Evolutionary conservation across 495 filamentous ascomycete species (phyloP).

Genomic region (Chaetomium cochliodes): DNA sequence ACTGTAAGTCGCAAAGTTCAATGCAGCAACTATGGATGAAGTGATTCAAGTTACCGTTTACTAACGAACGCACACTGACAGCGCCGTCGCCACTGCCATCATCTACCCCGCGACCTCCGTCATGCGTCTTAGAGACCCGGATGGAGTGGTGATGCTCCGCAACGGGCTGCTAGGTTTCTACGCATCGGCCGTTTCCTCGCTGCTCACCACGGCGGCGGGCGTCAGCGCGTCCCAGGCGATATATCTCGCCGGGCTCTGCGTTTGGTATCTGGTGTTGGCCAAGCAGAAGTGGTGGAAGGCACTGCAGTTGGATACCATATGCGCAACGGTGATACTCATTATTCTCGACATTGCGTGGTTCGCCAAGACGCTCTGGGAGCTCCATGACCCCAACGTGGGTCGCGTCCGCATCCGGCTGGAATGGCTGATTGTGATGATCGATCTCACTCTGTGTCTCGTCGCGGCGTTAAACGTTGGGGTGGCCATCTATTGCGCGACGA

Average conservation of each 20-base stretch:
- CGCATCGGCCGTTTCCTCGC: neutral
- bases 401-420: neutral
- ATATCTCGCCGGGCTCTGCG: conserved; percentile 1
- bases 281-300: conserved; percentile 15
- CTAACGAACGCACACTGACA: neutral
- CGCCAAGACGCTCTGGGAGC: neutral
- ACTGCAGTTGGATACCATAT: conserved; percentile 2
- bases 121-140: no score
- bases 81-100: neutral
- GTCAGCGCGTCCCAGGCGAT: neutral
- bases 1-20: neutral
- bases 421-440: conserved; percentile 21
- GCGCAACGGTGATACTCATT: neutral
- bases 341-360: conserved; percentile 11
- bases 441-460: conserved; percentile 13
- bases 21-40: no score
- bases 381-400: neutral
- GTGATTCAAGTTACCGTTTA: neutral
- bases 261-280: conserved; percentile 5
- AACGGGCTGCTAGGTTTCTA: neutral
- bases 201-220: neutral
- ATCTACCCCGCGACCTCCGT: neutral
- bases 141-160: no score
- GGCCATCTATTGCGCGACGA: conserved; percentile 8
- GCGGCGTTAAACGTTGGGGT: conserved; percentile 2